Conservation (phyloP, 768 basidiomycete genomes). For the Russula olivacea region DNA sequence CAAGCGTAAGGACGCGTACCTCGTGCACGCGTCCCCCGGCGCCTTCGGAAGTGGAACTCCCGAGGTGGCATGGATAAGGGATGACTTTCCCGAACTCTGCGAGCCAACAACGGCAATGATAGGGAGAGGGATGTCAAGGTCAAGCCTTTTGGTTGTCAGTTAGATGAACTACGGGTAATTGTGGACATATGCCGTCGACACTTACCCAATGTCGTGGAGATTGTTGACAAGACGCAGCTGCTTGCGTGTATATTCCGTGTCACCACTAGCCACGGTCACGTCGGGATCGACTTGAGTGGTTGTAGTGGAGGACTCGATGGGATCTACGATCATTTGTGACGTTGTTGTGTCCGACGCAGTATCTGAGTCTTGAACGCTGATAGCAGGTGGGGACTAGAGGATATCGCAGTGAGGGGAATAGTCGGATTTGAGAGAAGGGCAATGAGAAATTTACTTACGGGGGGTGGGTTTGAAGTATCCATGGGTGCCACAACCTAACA, state of each 20-base stretch:
- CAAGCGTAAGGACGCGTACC: constrained; percentile 21
- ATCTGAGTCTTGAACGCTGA: background rate
- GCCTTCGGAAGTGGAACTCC: constrained; percentile 28
- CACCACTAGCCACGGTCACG: background rate
- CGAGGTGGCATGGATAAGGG: constrained; percentile 31
- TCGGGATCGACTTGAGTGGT: constrained; percentile 10
- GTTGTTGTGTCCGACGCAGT: background rate
- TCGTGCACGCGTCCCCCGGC: constrained; percentile 29
- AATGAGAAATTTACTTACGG: background rate
- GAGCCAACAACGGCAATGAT: constrained; percentile 31
- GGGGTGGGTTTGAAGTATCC: background rate
- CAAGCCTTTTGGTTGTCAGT: constrained; percentile 8
- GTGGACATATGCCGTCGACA: background rate
- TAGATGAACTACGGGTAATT: background rate
- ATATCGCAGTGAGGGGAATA: background rate
- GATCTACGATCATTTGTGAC: background rate
- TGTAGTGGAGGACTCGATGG: background rate
- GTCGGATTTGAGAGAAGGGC: background rate
- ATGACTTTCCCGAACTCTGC: constrained; percentile 33
- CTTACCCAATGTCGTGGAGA: constrained; percentile 15
- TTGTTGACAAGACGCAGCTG: constrained; percentile 2
- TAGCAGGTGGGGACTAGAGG: background rate
- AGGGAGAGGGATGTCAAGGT: constrained; percentile 29
- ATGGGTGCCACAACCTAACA: constrained; percentile 15
- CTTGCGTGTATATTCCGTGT: background rate